These are phyloP conservation scores for Eucalyptus polyanthemos DNA, from an alignment of 345 rosid genomes.

Conservation along the genomic window DNA sequence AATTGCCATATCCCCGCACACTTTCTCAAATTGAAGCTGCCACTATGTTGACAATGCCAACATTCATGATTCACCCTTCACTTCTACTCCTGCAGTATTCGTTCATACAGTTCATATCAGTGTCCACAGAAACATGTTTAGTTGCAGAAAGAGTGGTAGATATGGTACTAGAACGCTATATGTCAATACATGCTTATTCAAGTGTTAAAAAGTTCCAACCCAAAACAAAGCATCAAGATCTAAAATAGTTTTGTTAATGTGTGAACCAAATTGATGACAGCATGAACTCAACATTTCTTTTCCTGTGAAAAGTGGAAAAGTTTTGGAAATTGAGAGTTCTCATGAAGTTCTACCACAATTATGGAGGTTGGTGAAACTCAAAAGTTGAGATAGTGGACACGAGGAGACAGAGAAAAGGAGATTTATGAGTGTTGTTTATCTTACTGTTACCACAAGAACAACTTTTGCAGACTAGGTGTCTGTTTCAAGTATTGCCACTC, in stretches of 20 bases:
- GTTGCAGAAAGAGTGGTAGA: not conserved
- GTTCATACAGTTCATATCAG: too few species aligned
- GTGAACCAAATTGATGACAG: not conserved
- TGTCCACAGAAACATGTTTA: fast-evolving
- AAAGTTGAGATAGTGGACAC: not conserved
- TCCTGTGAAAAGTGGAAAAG: not conserved
- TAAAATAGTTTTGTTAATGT: not conserved
- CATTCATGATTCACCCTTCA: too few species aligned
- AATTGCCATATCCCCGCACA: too few species aligned
- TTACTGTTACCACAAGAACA: too few species aligned
- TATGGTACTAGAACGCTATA: not conserved
- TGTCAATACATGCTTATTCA: not conserved
- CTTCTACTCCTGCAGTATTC: too few species aligned
- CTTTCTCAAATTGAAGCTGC: too few species aligned
- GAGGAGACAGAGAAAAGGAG: too few species aligned
- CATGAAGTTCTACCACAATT: not conserved
- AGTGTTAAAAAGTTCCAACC: not conserved
- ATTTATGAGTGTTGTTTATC: too few species aligned
- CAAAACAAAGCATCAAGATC: not conserved
- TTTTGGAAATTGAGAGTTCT: not conserved
- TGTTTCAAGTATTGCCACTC: too few species aligned
- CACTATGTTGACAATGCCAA: too few species aligned
- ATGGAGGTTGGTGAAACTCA: not conserved
- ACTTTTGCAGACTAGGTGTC: too few species aligned
- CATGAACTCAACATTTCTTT: too few species aligned